Evolutionary conservation across 768 basidiomycete genomes (phyloP).

Genomic region (Pholiota molesta): DNA sequence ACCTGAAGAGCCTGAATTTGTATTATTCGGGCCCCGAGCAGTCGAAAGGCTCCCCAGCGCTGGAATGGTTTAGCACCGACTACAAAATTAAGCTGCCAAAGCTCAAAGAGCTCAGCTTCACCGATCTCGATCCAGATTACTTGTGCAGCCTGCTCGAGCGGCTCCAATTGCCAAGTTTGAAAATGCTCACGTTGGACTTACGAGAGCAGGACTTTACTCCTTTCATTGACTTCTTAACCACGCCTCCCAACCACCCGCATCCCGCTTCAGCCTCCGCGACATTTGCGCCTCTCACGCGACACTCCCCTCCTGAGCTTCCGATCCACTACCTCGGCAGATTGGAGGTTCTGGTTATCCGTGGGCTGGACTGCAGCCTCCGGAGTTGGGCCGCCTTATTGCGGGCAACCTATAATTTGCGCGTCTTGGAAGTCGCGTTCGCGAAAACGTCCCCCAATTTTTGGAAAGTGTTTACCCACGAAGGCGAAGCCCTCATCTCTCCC

Average conservation of each 20-base stretch:
- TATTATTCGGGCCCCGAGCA: conserved; percentile 61
- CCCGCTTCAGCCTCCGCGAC: conserved; percentile 6
- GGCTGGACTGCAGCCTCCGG: conserved; percentile 42
- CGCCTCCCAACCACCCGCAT: background rate
- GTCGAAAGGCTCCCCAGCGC: conserved; percentile 34
- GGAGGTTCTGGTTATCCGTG: conserved; percentile 41
- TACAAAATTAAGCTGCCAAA: conserved; percentile 38
- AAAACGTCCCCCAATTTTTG: conserved; percentile 34
- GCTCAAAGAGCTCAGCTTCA: conserved; percentile 50
- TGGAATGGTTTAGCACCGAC: conserved; percentile 36
- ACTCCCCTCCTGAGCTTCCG: conserved; percentile 19
- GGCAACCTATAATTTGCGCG: conserved; percentile 34
- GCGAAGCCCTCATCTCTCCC: background rate
- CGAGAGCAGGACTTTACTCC: conserved; percentile 58
- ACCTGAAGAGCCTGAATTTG: conserved; percentile 48
- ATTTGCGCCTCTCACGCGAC: background rate
- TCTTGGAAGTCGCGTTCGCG: conserved; percentile 47
- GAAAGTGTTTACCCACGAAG: conserved; percentile 32
- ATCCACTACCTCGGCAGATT: conserved; percentile 35
- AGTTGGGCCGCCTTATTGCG: conserved; percentile 39
- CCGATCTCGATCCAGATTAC: conserved; percentile 60
- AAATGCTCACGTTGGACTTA: conserved; percentile 50
- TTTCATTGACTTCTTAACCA: conserved; percentile 41
- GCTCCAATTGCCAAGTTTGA: conserved; percentile 47
- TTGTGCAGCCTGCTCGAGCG: conserved; percentile 48